These are phyloP conservation scores for Arthroderma sp. DNA, from an alignment of 2,329 filamentous ascomycete species.

Conservation along the genomic window DNA sequence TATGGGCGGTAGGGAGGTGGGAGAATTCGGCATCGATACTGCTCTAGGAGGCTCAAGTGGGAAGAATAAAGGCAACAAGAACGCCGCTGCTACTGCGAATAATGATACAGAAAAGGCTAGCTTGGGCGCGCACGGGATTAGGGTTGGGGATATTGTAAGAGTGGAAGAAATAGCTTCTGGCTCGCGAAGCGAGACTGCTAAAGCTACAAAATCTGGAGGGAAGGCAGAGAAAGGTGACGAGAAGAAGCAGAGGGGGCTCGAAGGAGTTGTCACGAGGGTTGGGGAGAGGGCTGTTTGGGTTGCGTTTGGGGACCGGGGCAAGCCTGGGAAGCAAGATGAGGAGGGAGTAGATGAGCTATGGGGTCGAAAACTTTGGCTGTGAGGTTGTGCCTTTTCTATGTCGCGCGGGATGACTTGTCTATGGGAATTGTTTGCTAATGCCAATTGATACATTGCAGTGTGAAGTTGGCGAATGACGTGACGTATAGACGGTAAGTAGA, in stretches of 20 bases:
- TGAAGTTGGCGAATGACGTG: conserved; percentile 54
- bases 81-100: conserved; percentile 20
- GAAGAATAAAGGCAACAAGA: conserved; percentile 5
- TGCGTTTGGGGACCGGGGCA: conserved; percentile 30
- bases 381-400: conserved; percentile 22
- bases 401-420: not conserved
- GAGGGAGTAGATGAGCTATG: conserved; percentile 38
- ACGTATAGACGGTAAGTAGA: conserved; percentile 45
- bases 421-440: conserved; percentile 5
- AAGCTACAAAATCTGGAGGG: conserved; percentile 18
- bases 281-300: conserved; percentile 32
- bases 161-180: conserved; percentile 25
- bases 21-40: conserved; percentile 64
- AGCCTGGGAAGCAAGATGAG: conserved; percentile 26
- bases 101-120: conserved; percentile 14
- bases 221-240: conserved; percentile 21
- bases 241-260: conserved; percentile 23
- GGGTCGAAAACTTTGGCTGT: conserved; percentile 50
- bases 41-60: conserved; percentile 35
- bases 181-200: conserved; percentile 1
- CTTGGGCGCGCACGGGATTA: conserved; percentile 34
- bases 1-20: conserved; percentile 75
- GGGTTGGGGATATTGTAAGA: conserved; percentile 36
- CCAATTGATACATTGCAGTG: conserved; percentile 25
- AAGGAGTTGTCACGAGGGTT: conserved; percentile 35